Base-by-base conservation (phyloP, 441 rosid genomes). In the Syzygium syzygioides region DNA sequence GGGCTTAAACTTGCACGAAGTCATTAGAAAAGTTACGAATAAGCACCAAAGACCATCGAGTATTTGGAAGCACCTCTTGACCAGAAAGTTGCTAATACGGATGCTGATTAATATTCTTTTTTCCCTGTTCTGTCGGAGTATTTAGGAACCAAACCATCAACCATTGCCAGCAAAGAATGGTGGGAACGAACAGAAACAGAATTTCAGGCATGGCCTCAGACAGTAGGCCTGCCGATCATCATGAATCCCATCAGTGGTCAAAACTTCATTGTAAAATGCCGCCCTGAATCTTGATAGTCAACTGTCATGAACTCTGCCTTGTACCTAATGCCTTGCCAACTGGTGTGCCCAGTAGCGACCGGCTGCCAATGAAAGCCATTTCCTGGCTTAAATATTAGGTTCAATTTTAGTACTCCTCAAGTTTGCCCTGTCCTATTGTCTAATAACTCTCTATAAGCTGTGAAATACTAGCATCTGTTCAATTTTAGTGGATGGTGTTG, bases 211-310 rank as follows among this genome's bases (percentile, higher is more conserved):
- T 84, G 57, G 86, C 86, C 14, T 25, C 26, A 2, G 0, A 0
- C 7, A 0, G 26, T 55, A 30, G 26, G 86, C 56, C 25, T 0
- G 37, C 57, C 7, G 4, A 4, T n/a, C 25, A 34, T 52, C 2
- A 1, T 1, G 41, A 84, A 84, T 83, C 37, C 86, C 56, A 25
- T 14, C 37, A 15, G 25, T 54, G 55, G 20, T 83, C 86, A 50
- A 54, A 83, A 50, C 55, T 50, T 2, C 5, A 83, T 0, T 26
- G 86, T 26, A 20, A 83, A 83, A 32, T 50, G 56, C 11, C 7
- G 25, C 32, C 32, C 32, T 60, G 18, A 50, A 48, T 80, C 86
- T 83, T 1, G 86, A 83, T 45, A n/a, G 32, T 60, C 66, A 28
- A 28, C 30, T 0, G 4, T 60, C 66, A 12, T 0, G 66, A 60